These are phyloP conservation scores for Solanum chiquidenum DNA, from an alignment of 257 asterid species.

Conservation along the genomic window DNA sequence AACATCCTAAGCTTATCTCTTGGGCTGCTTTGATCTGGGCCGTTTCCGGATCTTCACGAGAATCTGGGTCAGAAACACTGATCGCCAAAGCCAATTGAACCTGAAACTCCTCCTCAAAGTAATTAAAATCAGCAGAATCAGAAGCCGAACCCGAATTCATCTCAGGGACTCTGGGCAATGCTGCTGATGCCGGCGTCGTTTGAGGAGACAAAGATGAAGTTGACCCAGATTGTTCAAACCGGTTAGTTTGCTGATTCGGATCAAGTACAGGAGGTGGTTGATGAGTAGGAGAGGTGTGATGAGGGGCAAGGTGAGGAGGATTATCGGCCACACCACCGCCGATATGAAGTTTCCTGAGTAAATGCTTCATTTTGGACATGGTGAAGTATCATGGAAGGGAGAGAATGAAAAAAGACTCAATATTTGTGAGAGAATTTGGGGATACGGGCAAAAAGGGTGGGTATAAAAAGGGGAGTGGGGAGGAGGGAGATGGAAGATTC, in stretches of 20 bases:
- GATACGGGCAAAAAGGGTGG: not conserved
- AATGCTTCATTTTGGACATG: constrained; percentile 95
- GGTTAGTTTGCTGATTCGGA: not conserved
- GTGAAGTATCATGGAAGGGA: constrained; percentile 43
- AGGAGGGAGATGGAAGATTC: not conserved
- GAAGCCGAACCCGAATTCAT: not conserved
- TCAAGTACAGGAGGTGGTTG: not conserved
- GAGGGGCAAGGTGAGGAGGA: not conserved
- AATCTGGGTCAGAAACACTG: constrained; percentile 81
- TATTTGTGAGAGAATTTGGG: not conserved
- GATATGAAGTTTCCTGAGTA: constrained; percentile 89
- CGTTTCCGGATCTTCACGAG: constrained; percentile 68
- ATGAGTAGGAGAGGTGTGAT: not conserved
- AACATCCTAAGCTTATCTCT: constrained; percentile 84
- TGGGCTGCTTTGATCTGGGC: constrained; percentile 85
- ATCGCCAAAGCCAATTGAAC: constrained; percentile 95
- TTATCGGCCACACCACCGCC: constrained; percentile 29
- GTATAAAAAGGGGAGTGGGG: not conserved
- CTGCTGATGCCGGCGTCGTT: constrained; percentile 5
- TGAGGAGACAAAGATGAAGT: not conserved
- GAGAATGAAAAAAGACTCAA: not conserved
- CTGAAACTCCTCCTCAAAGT: constrained; percentile 96
- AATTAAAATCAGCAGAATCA: constrained; percentile 31
- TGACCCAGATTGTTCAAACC: constrained; percentile 1
- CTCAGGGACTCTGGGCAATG: not conserved